Evolutionary conservation across 768 basidiomycete species (phyloP).

Genomic region (Exsudoporus frostii): DNA sequence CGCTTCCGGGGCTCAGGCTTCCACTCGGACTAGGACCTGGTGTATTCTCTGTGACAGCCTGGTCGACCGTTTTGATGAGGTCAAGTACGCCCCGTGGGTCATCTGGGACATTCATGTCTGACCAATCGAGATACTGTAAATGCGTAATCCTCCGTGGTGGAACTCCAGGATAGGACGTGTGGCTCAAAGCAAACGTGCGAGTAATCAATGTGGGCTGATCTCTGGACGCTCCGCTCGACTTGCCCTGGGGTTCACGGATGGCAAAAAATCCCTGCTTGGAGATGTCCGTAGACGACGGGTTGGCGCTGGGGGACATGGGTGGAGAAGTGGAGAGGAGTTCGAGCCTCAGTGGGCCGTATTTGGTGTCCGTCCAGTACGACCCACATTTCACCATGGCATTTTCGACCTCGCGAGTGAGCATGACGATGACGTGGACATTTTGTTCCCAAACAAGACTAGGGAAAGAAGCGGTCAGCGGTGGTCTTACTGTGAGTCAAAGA

Average conservation of each 20-base stretch:
- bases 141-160: constrained; percentile 73
- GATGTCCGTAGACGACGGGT: constrained; percentile 34
- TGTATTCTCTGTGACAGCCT: constrained; percentile 25
- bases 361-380: constrained; percentile 73
- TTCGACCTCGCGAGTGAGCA: constrained; percentile 93
- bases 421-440: constrained; percentile 90
- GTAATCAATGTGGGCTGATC: constrained; percentile 40
- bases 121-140: constrained; percentile 93
- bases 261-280: constrained; percentile 36
- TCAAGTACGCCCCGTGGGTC: constrained; percentile 72
- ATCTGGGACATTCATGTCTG: constrained; percentile 93
- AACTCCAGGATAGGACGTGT: constrained; percentile 55
- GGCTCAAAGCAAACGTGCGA: constrained; percentile 66
- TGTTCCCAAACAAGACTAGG: constrained; percentile 88
- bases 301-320: constrained; percentile 14
- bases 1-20: constrained; percentile 21
- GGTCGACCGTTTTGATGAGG: constrained; percentile 69
- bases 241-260: constrained; percentile 23
- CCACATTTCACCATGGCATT: constrained; percentile 89
- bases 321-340: constrained; percentile 48
- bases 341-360: constrained; percentile 71
- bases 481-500: too few relatives aligned
- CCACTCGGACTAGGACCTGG: constrained; percentile 30
- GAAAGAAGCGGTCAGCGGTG: constrained; percentile 9
- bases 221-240: constrained; percentile 6